phyloP scores from a whole-genome alignment of 495 filamentous ascomycete species.

The Xylaria scruposa region DNA sequence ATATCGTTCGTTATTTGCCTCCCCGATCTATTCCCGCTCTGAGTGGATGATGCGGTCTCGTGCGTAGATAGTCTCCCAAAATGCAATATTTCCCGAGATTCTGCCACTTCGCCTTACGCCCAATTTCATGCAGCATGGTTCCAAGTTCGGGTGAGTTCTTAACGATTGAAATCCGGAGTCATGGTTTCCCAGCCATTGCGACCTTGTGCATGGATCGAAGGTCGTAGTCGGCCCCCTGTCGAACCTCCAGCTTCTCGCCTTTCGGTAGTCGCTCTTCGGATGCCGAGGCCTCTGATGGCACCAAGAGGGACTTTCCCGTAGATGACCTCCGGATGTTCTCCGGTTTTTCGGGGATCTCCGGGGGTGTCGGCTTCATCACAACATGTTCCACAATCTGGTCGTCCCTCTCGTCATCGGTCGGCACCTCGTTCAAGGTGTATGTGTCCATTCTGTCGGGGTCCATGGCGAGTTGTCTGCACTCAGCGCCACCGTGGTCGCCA shows the following conservation, averaged over 20 bases:
- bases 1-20: conserved; percentile 21
- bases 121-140: conserved; percentile 24
- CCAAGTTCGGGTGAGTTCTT: conserved; percentile 6
- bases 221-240: conserved; percentile 35
- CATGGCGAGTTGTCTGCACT: conserved; percentile 5
- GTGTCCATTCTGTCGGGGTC: conserved; percentile 15
- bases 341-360: conserved; percentile 13
- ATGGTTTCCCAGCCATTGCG: conserved; percentile 40
- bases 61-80: conserved; percentile 19
- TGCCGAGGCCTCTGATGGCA: conserved; percentile 19
- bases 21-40: conserved; percentile 10
- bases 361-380: neutral
- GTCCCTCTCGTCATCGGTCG: conserved; percentile 25
- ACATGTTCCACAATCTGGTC: neutral
- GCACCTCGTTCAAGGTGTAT: conserved; percentile 23
- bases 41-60: conserved; percentile 24
- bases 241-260: conserved; percentile 12
- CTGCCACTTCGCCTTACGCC: conserved; percentile 26
- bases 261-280: conserved; percentile 18
- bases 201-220: conserved; percentile 43
- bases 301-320: neutral
- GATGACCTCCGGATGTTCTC: conserved; percentile 19
- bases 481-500: conserved; percentile 23
- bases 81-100: conserved; percentile 19
- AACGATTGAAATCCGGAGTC: conserved; percentile 36